A percentile compares a stretch with the other conserved stretches of the same genome.
Conservation (phyloP, 2,329 filamentous ascomycete species). For the Tolypocladium endophyticum region DNA sequence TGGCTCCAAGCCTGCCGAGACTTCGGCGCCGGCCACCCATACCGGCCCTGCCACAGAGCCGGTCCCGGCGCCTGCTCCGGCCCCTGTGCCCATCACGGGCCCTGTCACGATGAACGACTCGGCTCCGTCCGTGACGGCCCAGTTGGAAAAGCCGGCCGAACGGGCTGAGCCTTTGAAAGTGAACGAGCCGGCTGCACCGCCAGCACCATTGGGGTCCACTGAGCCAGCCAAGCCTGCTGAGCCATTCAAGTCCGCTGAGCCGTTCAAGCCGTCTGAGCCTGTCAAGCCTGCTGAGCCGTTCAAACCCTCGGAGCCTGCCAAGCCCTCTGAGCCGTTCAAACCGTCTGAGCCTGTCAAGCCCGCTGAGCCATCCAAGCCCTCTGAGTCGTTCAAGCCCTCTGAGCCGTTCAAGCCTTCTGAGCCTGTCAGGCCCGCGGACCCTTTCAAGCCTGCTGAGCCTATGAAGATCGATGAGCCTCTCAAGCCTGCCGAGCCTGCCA, state of each 20-base stretch:
- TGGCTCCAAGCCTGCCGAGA: conserved; percentile 4
- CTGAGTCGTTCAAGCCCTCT: background rate
- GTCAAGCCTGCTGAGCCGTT: background rate
- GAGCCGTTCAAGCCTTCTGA: background rate
- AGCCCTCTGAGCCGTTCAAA: background rate
- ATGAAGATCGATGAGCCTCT: background rate
- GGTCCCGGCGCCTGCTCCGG: conserved; percentile 4
- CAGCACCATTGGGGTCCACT: background rate
- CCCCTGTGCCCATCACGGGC: background rate
- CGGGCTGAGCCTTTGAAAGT: background rate
- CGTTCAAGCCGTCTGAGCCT: background rate
- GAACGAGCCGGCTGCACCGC: background rate
- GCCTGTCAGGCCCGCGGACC: background rate
- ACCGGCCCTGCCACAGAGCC: conserved; percentile 3
- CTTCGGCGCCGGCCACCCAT: conserved; percentile 1
- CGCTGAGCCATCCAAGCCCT: background rate
- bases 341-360: background rate
- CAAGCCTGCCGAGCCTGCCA: background rate
- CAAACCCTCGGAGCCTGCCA: background rate
- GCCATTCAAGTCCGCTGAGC: background rate
- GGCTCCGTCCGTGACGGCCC: background rate
- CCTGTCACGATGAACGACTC: conserved; percentile 1
- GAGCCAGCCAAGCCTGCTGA: background rate
- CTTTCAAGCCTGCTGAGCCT: background rate
- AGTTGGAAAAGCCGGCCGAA: background rate